Percentiles rank a stretch among this genome's conserved stretches.
Evolutionary conservation across 2,329 filamentous ascomycete genomes (phyloP).

Genomic region (Fusarium albidum): DNA sequence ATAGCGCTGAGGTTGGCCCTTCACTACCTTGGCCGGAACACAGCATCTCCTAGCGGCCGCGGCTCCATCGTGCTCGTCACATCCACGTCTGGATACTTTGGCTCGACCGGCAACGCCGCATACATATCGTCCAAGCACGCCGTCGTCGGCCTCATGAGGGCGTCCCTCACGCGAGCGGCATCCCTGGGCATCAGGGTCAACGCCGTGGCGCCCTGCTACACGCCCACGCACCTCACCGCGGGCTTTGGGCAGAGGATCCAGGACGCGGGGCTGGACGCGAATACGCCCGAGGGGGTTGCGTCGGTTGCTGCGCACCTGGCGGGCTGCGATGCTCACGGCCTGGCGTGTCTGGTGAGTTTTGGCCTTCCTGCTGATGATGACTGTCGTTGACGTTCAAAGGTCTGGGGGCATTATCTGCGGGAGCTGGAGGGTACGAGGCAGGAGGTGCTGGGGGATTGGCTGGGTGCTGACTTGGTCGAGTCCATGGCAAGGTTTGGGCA

Average conservation of each 20-base stretch:
- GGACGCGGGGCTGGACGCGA: not conserved
- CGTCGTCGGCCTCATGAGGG: constrained; percentile 14
- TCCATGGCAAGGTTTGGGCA: not conserved
- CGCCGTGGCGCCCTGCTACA: not conserved
- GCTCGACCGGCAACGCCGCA: constrained; percentile 10
- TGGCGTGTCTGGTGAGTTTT: not conserved
- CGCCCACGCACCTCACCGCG: not conserved
- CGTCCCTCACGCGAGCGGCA: not conserved
- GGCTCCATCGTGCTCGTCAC: constrained; percentile 16
- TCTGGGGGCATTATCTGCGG: not conserved
- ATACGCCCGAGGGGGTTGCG: not conserved
- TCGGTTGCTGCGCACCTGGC: not conserved
- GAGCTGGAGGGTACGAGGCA: not conserved
- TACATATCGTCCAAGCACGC: constrained; percentile 26
- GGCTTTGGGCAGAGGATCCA: not conserved
- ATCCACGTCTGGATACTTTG: constrained; percentile 24
- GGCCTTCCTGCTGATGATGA: not conserved
- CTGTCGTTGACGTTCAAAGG: too few species aligned
- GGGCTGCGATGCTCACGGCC: not conserved
- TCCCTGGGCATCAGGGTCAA: not conserved
- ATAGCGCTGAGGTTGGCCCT: not conserved
- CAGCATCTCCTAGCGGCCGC: not conserved
- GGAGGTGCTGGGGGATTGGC: not conserved
- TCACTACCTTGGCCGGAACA: not conserved
- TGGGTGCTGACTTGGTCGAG: not conserved